Evolutionary conservation across 2,329 filamentous ascomycete genomes (phyloP), one percentile per base, ranked within the genome.

Genomic region (Xylariaceae sp.): DNA sequence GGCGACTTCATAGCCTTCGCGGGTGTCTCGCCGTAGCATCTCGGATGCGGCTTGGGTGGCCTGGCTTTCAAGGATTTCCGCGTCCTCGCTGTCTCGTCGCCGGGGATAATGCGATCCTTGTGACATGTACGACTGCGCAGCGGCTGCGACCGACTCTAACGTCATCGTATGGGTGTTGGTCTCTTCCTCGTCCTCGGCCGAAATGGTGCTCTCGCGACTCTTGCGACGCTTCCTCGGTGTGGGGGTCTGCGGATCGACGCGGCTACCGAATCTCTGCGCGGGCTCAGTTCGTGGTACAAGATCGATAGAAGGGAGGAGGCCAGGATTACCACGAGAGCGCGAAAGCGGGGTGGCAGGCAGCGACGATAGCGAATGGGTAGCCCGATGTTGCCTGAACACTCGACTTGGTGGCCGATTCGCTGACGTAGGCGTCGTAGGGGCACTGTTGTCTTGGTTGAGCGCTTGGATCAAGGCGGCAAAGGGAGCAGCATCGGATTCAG

Each of bases 181-280:
- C 66, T 80, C 83, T 54, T 81, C 82, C 59, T 86, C 82, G 49
- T 81, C 61, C 53, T 64, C 81, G 17, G 84, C 87, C 1, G 90
- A 94, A 53, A 94, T 92, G 1, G 90, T 95, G 75, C 89, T 93
- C 72, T 95, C 91, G 61, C 90, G 85, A 72, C 90, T 92, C 73
- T 86, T 85, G 55, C 84, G 83, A 44, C 83, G 80, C 53, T 77
- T 77, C 17, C 77, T 76, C 41, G 71, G 69, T 53, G 70, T 71
- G 1, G 80, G 78, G 0, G 79, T 80, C n/a, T 76, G 77, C 4
- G 78, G 76, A 2, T 74, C 69, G 58, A 76, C 76, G n/a, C 76
- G 75, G 53, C 69, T 72, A 8, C 60, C 60, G 56, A 60, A 64
- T 59, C 62, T 63, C 59, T 64, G 78, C 2, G 76, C 76, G 11